phyloP scores from a whole-genome alignment of 805 yeast genomes.

The Saturnispora quitensis region DNA sequence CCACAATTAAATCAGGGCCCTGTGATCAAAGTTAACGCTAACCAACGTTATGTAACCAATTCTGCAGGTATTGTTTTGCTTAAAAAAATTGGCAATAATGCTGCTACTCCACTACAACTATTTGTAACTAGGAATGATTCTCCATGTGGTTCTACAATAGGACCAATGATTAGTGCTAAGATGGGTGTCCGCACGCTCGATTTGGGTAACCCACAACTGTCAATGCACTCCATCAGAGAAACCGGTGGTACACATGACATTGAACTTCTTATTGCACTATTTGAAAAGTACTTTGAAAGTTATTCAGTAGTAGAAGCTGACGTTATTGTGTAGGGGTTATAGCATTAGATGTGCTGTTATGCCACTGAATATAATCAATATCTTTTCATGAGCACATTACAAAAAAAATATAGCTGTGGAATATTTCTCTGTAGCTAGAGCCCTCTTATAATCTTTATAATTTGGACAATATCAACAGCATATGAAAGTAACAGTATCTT shows the following conservation, averaged over 20 bases:
- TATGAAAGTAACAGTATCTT: not conserved
- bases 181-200: constrained; percentile 84
- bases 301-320: constrained; percentile 32
- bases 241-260: constrained; percentile 79
- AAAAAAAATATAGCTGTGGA: not conserved
- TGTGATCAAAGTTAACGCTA: constrained; percentile 87
- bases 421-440: not conserved
- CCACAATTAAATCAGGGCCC: constrained; percentile 87
- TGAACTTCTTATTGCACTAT: constrained; percentile 49
- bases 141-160: constrained; percentile 95
- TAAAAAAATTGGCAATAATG: constrained; percentile 58
- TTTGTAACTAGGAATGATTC: constrained; percentile 92
- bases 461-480: not conserved
- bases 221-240: constrained; percentile 92
- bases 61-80: constrained; percentile 78
- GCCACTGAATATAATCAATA: no score
- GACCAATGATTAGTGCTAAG: constrained; percentile 84
- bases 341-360: no score
- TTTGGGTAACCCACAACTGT: constrained; percentile 82
- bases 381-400: not conserved
- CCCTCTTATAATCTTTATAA: not conserved
- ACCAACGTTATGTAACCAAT: constrained; percentile 92
- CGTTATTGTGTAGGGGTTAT: constrained; percentile 27
- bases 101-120: constrained; percentile 75
- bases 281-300: constrained; percentile 49